Evolutionary conservation across 441 rosid species (phyloP).

Genomic region (Gossypium lobatum): DNA sequence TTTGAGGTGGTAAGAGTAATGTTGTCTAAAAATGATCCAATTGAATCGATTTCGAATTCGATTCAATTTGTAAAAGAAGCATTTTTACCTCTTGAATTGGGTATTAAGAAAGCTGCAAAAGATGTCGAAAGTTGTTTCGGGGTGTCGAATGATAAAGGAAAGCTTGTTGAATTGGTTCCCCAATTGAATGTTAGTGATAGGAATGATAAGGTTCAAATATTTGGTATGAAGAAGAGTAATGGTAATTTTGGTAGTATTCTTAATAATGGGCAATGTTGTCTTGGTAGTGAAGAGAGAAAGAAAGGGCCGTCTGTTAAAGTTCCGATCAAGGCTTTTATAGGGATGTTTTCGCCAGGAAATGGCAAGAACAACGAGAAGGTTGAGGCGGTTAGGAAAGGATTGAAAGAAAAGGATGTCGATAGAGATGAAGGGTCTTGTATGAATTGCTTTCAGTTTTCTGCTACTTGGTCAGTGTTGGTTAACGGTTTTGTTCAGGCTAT

Average conservation of each 20-base stretch:
- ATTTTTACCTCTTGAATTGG: conserved; percentile 64
- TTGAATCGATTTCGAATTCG: conserved; percentile 64
- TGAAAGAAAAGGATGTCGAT: conserved; percentile 33
- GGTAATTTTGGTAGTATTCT: conserved; percentile 11
- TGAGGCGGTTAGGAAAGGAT: conserved; percentile 35
- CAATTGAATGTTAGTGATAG: conserved; percentile 26
- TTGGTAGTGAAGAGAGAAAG: conserved; percentile 50
- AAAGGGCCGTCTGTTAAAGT: conserved; percentile 53
- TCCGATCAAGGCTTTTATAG: conserved; percentile 57
- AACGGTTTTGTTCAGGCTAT: conserved; percentile 68
- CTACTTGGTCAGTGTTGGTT: conserved; percentile 73
- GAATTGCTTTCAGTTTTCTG: conserved; percentile 71
- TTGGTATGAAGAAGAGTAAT: conserved; percentile 31
- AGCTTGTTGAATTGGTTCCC: conserved; percentile 24
- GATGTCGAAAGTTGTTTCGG: conserved; percentile 74
- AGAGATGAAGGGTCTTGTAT: conserved; percentile 56
- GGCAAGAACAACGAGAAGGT: conserved; percentile 27
- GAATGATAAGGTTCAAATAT: conserved; percentile 32
- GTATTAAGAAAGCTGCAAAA: conserved; percentile 65
- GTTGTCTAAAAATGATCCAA: conserved; percentile 61
- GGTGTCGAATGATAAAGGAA: conserved; percentile 30
- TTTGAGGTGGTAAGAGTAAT: conserved; percentile 5
- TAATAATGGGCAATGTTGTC: conserved; percentile 18
- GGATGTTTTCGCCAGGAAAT: conserved; percentile 43
- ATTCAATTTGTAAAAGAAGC: conserved; percentile 70